Conservation (phyloP, 2,329 filamentous ascomycete species). For the Cordyceps tenuipes region DNA sequence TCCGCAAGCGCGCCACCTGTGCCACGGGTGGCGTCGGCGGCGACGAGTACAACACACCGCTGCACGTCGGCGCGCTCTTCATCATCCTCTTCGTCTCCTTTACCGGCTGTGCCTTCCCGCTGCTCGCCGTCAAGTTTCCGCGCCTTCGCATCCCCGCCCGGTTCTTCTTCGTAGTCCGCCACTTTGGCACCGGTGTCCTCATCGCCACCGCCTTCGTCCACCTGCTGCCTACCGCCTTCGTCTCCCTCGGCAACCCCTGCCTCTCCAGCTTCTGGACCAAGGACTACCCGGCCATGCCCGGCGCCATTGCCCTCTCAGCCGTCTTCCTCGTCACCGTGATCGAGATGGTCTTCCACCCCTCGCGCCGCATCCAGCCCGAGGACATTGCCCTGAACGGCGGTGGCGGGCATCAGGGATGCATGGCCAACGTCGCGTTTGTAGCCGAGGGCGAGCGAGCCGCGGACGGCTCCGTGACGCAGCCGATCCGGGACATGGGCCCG, state of each 20-base stretch:
- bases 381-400: background rate
- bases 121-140: conserved; percentile 44
- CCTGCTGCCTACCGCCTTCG: conserved; percentile 57
- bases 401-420: conserved; percentile 14
- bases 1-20: conserved; percentile 23
- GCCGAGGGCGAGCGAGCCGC: background rate
- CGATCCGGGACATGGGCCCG: conserved; percentile 26
- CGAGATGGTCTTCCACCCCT: conserved; percentile 58
- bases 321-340: conserved; percentile 73
- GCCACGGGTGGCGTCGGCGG: conserved; percentile 21
- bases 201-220: conserved; percentile 75
- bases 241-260: conserved; percentile 54
- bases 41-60: conserved; percentile 44
- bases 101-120: conserved; percentile 43
- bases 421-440: conserved; percentile 12
- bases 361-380: conserved; percentile 23
- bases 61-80: conserved; percentile 50
- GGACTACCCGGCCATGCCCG: conserved; percentile 69
- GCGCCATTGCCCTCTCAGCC: conserved; percentile 69
- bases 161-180: conserved; percentile 51
- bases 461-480: conserved; percentile 1
- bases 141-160: conserved; percentile 43
- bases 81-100: conserved; percentile 41
- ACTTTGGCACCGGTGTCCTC: conserved; percentile 71
- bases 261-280: conserved; percentile 68